Evolutionary conservation across 345 rosid species (phyloP), one percentile per base, ranked within the genome.

Genomic region (Firmiana major): DNA sequence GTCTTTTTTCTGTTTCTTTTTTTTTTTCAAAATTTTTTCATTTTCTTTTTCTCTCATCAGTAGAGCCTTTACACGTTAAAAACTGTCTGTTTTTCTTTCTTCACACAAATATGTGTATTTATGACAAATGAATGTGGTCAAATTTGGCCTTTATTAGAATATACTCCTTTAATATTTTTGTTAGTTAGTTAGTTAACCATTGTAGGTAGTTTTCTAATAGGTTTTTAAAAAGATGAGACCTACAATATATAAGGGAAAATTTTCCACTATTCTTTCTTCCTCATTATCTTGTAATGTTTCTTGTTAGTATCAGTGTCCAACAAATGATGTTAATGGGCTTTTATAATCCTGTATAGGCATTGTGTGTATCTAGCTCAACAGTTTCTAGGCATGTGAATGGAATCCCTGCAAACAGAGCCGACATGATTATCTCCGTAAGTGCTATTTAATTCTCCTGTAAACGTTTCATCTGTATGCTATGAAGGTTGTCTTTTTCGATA

Each of bases 391-490:
- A 90, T 66, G 87, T 87, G 70, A 93, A 92, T 74, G 99, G 99
- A 62, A 84, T 95, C 83, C 91, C 86, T 83, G 84, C 87, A 24
- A 84, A 88, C 88, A 87, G 97, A 85, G 99, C 94, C 64, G 97
- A 95, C 79, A 90, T 95, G 98, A 93, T 95, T 57, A 90, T 95
- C 79, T 83, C 98, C 7, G 99, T 91, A 76, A 87, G 97, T 83
- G 70, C 34, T 77, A 46, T 63, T 45, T 59, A 28, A 51, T 31
- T 75, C 59, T 80, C 38, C 48, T 79, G 24, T 9, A 70, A 71
- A 63, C 22, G 46, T 73, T 72, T 75, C 49, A 67, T 60, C 26
- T 46, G 43, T 26, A 53, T 73, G 75, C 68, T 36, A 24, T 42
- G 73, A 48, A 26, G 21, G 34, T 48, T 26, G 15, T 48, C 73